These are phyloP conservation scores for Avicennia marina DNA, from an alignment of 257 asterid species.

Conservation along the genomic window DNA sequence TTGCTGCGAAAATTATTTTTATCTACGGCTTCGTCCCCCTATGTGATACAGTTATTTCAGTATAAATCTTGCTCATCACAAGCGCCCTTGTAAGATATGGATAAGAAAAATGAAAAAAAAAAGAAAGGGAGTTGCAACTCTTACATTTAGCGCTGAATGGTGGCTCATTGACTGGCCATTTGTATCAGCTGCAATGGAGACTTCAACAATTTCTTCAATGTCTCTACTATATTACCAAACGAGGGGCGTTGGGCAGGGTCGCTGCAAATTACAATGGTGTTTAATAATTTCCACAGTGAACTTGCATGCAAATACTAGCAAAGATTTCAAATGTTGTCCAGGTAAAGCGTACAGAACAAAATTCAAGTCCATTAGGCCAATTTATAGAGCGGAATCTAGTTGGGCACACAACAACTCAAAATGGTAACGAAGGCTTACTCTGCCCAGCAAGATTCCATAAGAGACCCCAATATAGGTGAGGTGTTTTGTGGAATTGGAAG, in stretches of 20 bases:
- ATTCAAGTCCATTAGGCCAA: no score
- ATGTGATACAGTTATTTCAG: no score
- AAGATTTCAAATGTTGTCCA: no score
- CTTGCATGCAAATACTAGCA: not conserved
- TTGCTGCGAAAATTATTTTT: no score
- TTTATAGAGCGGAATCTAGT: no score
- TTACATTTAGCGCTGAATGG: not conserved
- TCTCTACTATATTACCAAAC: not conserved
- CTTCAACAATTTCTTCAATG: not conserved
- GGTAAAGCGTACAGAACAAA: no score
- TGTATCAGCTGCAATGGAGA: not conserved
- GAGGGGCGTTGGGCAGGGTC: not conserved
- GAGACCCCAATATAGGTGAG: conserved; percentile 59
- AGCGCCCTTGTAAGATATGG: no score
- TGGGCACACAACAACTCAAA: not conserved
- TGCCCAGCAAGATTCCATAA: conserved; percentile 96
- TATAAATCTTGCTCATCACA: no score
- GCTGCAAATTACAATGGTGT: not conserved
- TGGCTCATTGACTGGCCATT: not conserved
- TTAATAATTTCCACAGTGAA: not conserved
- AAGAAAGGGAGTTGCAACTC: not conserved
- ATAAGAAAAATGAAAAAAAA: no score
- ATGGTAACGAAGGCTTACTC: conserved; percentile 52
- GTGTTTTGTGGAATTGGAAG: conserved; percentile 65
- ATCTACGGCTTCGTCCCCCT: no score